These are phyloP conservation scores for Solanum infundibuliforme DNA, from an alignment of 257 asterid species.

Conservation along the genomic window DNA sequence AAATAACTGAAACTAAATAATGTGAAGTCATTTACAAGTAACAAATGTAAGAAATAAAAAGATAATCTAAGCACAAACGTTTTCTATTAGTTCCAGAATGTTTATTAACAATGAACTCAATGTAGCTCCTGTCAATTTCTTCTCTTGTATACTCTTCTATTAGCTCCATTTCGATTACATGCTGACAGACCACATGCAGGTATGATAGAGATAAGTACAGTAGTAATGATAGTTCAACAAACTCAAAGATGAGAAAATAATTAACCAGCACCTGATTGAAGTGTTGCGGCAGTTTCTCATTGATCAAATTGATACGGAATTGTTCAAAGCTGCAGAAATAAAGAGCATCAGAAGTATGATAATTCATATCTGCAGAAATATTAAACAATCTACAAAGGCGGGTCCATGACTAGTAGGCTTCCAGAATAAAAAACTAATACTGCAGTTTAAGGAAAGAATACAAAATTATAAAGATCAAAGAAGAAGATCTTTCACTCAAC, in stretches of 20 bases:
- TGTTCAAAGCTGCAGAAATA: constrained; percentile 71
- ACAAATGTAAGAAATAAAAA: neutral
- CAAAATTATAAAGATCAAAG: neutral
- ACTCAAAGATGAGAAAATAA: constrained; percentile 4
- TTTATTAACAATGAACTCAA: constrained; percentile 92
- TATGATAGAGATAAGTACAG: constrained; percentile 1
- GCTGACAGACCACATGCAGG: constrained; percentile 40
- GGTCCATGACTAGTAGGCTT: neutral
- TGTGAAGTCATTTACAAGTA: neutral
- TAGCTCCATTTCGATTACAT: constrained; percentile 94
- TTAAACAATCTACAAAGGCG: neutral
- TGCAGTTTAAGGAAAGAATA: neutral
- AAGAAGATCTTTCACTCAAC: neutral
- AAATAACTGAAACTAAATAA: neutral
- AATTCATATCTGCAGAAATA: neutral
- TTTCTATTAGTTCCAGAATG: constrained; percentile 90
- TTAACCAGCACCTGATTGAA: constrained; percentile 91
- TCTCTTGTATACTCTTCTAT: constrained; percentile 94
- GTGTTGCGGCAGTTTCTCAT: constrained; percentile 97
- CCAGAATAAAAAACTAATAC: neutral
- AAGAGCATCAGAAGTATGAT: constrained; percentile 1
- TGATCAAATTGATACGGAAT: constrained; percentile 94
- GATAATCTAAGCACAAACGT: constrained; percentile 25
- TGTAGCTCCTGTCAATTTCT: constrained; percentile 96
- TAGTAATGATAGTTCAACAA: constrained; percentile 1